Conservation (phyloP, 2,329 filamentous ascomycete species). For the Neofusicoccum cordaticola region DNA sequence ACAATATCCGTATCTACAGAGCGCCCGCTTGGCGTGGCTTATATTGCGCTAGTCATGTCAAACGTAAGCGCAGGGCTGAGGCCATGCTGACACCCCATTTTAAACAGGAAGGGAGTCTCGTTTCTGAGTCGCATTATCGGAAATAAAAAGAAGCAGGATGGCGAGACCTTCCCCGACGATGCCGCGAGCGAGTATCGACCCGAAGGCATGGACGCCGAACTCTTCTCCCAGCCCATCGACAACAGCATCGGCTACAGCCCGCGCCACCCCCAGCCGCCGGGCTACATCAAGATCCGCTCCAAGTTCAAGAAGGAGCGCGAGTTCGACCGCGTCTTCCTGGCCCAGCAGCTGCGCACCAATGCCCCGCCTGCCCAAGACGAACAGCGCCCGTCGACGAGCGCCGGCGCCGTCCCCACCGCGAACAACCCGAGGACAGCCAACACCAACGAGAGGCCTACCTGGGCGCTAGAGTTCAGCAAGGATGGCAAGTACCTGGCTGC, state of each 20-base stretch:
- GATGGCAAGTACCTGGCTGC: slow-evolving; percentile 89
- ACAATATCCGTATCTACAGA: neutral
- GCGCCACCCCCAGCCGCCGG: slow-evolving; percentile 80
- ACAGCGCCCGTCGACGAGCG: slow-evolving; percentile 23
- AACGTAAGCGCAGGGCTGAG: slow-evolving; percentile 16
- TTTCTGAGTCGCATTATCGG: slow-evolving; percentile 85
- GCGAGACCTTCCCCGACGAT: slow-evolving; percentile 29
- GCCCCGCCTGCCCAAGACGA: slow-evolving; percentile 29
- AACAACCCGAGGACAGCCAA: neutral
- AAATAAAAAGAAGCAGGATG: slow-evolving; percentile 64
- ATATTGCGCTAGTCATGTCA: slow-evolving; percentile 15
- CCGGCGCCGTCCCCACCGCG: neutral
- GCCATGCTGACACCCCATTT: slow-evolving; percentile 15
- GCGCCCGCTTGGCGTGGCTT: neutral
- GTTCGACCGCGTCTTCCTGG: slow-evolving; percentile 85
- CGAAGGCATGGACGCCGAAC: slow-evolving; percentile 78
- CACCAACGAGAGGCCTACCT: slow-evolving; percentile 64
- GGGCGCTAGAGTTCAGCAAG: slow-evolving; percentile 88
- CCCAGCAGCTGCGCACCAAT: slow-evolving; percentile 79
- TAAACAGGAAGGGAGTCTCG: slow-evolving; percentile 73
- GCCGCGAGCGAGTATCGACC: slow-evolving; percentile 57
- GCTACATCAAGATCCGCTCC: slow-evolving; percentile 82
- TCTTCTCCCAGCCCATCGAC: slow-evolving; percentile 74
- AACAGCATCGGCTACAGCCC: slow-evolving; percentile 71
- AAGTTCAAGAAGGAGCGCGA: slow-evolving; percentile 78